Evolutionary conservation across 768 basidiomycete genomes (phyloP), one percentile per base, ranked within the genome.

Genomic region (Suillus sp.): DNA sequence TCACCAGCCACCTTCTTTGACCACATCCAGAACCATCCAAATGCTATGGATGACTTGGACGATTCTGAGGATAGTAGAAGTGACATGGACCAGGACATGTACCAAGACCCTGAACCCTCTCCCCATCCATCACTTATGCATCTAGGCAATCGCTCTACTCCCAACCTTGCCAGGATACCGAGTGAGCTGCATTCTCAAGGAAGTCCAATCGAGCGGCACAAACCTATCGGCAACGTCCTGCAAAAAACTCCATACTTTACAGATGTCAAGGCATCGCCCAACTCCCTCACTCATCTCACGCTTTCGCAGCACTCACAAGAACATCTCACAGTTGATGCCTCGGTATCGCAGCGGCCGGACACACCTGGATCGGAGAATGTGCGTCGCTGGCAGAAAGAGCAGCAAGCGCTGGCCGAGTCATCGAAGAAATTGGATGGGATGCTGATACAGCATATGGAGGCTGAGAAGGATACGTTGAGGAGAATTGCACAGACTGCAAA

Each of bases 361-460:
- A 65, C 68, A 4, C 64, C 64, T 0, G 65, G 68, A 40, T 45
- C 35, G 27, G 77, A 75, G 10, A 72, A 65, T 50, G 64, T 74
- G 34, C 67, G 67, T 43, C 69, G 43, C 35, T 77, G 74, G 74
- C 75, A 65, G 61, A 64, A 53, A 53, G 72, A 75, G 5, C 76
- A 79, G 60, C 68, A 71, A 38, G 71, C 68, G 47, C 77, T 78
- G 72, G 79, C 85, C 66, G 87, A 90, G 74, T 86, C 86, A 34
- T 72, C 88, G 64, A 80, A 77, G 76, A 84, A 81, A 75, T 77
- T 94, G 66, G 91, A 94, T 72, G 92, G 91, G 65, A 83, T 95
- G 86, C 77, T 95, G 59, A 77, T 87, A 60, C 87, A 89, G 73
- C 93, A 95, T 72, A 90, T 94, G 79, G 90, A 91, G 76, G 83